Percentiles rank a stretch among this genome's conserved stretches.
Conservation (phyloP, 2,329 filamentous ascomycete genomes). For the Stemphylium vesicarium region DNA sequence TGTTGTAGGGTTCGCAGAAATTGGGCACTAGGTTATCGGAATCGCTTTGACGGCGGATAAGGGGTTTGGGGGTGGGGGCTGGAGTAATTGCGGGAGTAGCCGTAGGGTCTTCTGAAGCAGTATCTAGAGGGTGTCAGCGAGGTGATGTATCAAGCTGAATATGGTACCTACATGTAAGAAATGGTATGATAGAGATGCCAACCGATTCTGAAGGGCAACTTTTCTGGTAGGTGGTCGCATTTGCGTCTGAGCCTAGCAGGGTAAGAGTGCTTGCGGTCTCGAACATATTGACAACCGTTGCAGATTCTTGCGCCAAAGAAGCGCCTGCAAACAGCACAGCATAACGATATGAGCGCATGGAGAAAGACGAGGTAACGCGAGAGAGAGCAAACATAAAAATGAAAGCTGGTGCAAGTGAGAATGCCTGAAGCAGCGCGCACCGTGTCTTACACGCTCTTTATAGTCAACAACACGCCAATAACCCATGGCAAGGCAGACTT, state of each 20-base stretch:
- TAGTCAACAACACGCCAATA: background rate
- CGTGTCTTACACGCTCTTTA: background rate
- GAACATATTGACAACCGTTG: constrained; percentile 23
- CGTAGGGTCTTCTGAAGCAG: background rate
- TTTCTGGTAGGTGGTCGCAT: constrained; percentile 32
- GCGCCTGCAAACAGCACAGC: constrained; percentile 25
- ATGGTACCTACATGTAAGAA: background rate
- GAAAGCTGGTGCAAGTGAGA: background rate
- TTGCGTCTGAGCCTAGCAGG: constrained; percentile 26
- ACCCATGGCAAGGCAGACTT: background rate
- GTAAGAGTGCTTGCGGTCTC: constrained; percentile 23
- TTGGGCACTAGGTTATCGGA: background rate
- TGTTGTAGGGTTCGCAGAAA: constrained; percentile 29
- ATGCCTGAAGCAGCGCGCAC: background rate
- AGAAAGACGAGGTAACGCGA: background rate
- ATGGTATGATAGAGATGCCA: constrained; percentile 19
- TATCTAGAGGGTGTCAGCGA: background rate
- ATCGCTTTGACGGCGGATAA: constrained; percentile 23
- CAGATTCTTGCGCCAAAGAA: constrained; percentile 26
- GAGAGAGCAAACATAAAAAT: background rate
- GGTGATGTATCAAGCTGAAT: background rate
- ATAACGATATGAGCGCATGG: constrained; percentile 27
- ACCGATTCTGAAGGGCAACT: constrained; percentile 17
- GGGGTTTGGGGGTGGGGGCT: constrained; percentile 24
- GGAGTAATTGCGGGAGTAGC: constrained; percentile 4